These are phyloP conservation scores for Metschnikowia kunwiensis DNA, from an alignment of 805 yeast genomes.

Conservation along the genomic window DNA sequence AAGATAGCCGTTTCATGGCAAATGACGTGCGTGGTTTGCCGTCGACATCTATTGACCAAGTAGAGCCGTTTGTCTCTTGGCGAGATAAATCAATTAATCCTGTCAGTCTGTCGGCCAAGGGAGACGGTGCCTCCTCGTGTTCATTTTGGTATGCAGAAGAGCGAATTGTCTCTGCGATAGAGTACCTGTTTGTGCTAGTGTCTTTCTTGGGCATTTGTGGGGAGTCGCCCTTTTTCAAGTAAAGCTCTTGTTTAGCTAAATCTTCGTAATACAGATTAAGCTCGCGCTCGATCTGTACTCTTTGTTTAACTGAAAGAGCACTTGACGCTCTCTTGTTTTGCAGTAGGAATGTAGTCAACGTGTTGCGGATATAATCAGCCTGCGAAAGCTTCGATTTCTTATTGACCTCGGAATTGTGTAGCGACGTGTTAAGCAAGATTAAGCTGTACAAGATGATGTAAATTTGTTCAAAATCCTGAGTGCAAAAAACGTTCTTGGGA, in stretches of 20 bases:
- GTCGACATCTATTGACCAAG: constrained; percentile 36
- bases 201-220: constrained; percentile 7
- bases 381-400: constrained; percentile 39
- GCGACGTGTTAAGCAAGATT: constrained; percentile 70
- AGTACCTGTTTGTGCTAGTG: constrained; percentile 18
- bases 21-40: constrained; percentile 25
- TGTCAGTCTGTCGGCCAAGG: constrained; percentile 5
- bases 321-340: constrained; percentile 30
- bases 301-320: constrained; percentile 34
- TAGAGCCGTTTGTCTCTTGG: constrained; percentile 32
- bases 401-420: constrained; percentile 52
- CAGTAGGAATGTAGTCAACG: constrained; percentile 40
- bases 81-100: constrained; percentile 18
- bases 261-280: constrained; percentile 45
- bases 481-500: constrained; percentile 48
- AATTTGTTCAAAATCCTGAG: constrained; percentile 50
- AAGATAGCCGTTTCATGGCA: constrained; percentile 29
- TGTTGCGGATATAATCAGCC: constrained; percentile 40
- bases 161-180: constrained; percentile 22
- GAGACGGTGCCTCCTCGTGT: constrained; percentile 4
- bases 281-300: constrained; percentile 44
- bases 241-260: constrained; percentile 36
- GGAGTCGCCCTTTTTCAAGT: constrained; percentile 31
- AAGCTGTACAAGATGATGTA: constrained; percentile 72
- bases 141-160: constrained; percentile 9